phyloP scores from a whole-genome alignment of 2,329 filamentous ascomycete genomes.

The Neonectria punicea region DNA sequence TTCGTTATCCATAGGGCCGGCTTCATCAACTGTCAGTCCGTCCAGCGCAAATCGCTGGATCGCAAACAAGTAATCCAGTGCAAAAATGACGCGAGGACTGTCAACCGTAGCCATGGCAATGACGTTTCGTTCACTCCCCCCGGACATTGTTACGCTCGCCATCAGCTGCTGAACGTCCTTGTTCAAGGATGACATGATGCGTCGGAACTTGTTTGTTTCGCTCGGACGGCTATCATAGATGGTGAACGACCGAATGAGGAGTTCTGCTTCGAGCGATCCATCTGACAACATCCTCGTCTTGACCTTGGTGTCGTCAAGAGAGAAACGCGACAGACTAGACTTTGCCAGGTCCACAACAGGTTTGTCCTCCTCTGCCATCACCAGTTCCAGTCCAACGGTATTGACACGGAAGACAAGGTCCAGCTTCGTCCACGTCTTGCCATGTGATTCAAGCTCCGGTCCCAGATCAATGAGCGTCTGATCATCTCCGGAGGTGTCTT shows the following conservation, averaged over 20 bases:
- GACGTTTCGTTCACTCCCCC: conserved; percentile 80
- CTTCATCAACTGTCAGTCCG: conserved; percentile 72
- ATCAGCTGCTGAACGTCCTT: conserved; percentile 97
- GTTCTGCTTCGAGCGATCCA: conserved; percentile 89
- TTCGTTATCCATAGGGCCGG: conserved; percentile 60
- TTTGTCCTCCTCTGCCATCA: conserved; percentile 78
- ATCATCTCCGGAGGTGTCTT: conserved; percentile 49
- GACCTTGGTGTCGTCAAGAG: conserved; percentile 88
- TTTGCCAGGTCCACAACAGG: conserved; percentile 82
- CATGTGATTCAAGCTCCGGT: conserved; percentile 76
- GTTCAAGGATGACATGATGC: conserved; percentile 98
- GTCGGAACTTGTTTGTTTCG: conserved; percentile 94
- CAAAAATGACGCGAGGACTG: conserved; percentile 93
- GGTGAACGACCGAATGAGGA: conserved; percentile 93
- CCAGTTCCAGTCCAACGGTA: conserved; percentile 87
- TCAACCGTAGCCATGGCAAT: conserved; percentile 95
- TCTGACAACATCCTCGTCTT: conserved; percentile 96
- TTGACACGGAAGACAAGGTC: conserved; percentile 91
- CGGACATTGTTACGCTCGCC: conserved; percentile 94
- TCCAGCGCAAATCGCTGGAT: conserved; percentile 84
- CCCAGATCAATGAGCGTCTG: conserved; percentile 64
- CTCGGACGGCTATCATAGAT: conserved; percentile 90
- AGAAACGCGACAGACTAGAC: conserved; percentile 92
- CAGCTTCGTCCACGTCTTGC: conserved; percentile 88
- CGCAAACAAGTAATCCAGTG: conserved; percentile 93